phyloP scores from a whole-genome alignment of 257 asterid species.

The Lycium ferocissimum region DNA sequence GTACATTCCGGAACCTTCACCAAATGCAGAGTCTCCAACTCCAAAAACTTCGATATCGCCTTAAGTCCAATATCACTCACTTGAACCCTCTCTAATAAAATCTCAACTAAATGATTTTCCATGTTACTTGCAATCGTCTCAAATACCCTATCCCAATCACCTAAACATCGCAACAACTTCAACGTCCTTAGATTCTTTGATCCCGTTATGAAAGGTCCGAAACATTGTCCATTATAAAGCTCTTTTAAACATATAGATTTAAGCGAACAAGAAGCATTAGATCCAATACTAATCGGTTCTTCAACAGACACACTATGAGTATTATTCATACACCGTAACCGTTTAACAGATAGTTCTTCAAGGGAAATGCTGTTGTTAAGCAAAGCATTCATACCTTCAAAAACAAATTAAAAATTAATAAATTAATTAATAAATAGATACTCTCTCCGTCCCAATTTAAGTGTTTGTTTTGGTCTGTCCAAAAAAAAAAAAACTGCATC shows the following conservation, averaged over 20 bases:
- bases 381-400: conserved; percentile 75
- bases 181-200: conserved; percentile 63
- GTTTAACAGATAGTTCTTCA: conserved; percentile 75
- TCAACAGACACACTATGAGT: conserved; percentile 54
- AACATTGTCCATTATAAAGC: conserved; percentile 73
- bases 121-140: conserved; percentile 48
- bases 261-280: conserved; percentile 50
- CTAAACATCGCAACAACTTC: conserved; percentile 72
- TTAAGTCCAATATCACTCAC: conserved; percentile 69
- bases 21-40: conserved; percentile 74
- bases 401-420: too few species aligned
- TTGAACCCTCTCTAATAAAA: conserved; percentile 82
- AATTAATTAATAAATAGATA: too few species aligned
- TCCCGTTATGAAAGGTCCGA: conserved; percentile 65
- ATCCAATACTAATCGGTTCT: conserved; percentile 73
- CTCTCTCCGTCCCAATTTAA: too few species aligned
- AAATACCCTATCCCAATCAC: conserved; percentile 77
- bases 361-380: conserved; percentile 59
- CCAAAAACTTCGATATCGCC: conserved; percentile 57
- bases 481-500: too few species aligned
- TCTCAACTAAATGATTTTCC: conserved; percentile 59
- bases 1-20: conserved; percentile 78
- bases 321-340: conserved; percentile 60
- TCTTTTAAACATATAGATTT: conserved; percentile 77
- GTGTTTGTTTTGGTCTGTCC: too few species aligned